Evolutionary conservation across 306 rosid genomes (phyloP).

Genomic region (Cicer pinnatifidum): DNA sequence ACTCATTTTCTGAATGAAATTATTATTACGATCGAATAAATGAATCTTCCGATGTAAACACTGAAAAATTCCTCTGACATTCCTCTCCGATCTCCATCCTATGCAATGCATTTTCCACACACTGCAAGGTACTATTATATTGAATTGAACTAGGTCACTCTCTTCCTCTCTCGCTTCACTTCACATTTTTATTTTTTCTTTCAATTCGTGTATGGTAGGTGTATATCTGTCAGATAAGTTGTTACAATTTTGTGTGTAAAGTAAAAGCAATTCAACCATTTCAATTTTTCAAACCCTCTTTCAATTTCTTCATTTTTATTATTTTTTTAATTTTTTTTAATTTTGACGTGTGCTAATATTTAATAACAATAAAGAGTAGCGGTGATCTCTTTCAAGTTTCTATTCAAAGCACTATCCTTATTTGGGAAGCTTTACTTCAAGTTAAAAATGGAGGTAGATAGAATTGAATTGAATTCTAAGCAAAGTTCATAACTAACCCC

Average conservation of each 20-base stretch:
- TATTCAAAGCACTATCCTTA: slow-evolving; percentile 43
- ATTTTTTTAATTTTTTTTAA: not conserved
- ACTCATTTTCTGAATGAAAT: not conserved
- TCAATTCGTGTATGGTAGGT: slow-evolving; percentile 45
- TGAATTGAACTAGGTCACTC: slow-evolving; percentile 44
- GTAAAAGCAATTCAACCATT: slow-evolving; percentile 34
- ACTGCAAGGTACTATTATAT: no score
- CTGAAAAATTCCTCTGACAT: slow-evolving; percentile 54
- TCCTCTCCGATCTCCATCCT: slow-evolving; percentile 49
- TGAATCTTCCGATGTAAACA: slow-evolving; percentile 27
- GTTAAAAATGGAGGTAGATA: slow-evolving; percentile 52
- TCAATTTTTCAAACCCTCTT: slow-evolving; percentile 28
- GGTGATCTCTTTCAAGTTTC: slow-evolving; percentile 40
- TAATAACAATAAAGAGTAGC: slow-evolving; percentile 14
- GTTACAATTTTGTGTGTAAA: slow-evolving; percentile 55
- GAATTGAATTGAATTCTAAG: slow-evolving; percentile 70
- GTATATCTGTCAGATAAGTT: slow-evolving; percentile 42
- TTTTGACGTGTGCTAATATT: slow-evolving; percentile 1
- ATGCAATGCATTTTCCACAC: not conserved
- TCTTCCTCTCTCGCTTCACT: slow-evolving; percentile 2
- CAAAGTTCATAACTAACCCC: slow-evolving; percentile 51
- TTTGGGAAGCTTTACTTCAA: slow-evolving; percentile 46
- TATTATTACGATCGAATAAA: not conserved
- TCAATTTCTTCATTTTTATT: not conserved
- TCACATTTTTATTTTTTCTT: slow-evolving; percentile 10